These are phyloP conservation scores for Isabelozyma gotoi DNA, from an alignment of 805 yeast species.

Conservation along the genomic window DNA sequence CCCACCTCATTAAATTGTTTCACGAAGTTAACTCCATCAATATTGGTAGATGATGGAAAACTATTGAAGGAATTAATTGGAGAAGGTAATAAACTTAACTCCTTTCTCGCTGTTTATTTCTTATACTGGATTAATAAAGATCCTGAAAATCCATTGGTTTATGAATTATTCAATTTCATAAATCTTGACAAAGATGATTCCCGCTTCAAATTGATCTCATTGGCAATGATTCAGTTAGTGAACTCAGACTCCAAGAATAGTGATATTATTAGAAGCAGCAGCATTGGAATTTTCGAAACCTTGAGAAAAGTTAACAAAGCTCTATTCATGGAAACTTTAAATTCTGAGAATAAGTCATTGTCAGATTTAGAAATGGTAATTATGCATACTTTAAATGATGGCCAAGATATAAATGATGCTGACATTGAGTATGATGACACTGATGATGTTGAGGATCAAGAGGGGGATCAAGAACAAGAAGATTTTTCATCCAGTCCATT, in stretches of 20 bases:
- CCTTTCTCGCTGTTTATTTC: conserved; percentile 29
- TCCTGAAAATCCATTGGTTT: conserved; percentile 11
- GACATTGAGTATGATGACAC: conserved; percentile 34
- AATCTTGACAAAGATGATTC: conserved; percentile 12
- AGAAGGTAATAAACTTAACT: conserved; percentile 28
- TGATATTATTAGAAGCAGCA: conserved; percentile 13
- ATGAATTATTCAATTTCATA: conserved; percentile 21
- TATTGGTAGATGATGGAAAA: conserved; percentile 4
- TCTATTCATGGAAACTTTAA: conserved; percentile 19
- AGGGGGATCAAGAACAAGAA: conserved; percentile 19
- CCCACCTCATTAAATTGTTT: conserved; percentile 15
- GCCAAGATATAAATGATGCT: conserved; percentile 22
- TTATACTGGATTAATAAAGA: conserved; percentile 19
- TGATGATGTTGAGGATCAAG: conserved; percentile 12
- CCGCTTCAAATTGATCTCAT: conserved; percentile 13
- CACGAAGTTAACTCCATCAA: conserved; percentile 9
- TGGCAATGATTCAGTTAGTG: conserved; percentile 4
- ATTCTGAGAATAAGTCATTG: conserved; percentile 15
- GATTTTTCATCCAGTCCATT: conserved; percentile 18
- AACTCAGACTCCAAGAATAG: conserved; percentile 8
- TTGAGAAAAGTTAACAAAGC: conserved; percentile 18
- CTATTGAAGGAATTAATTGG: conserved; percentile 11
- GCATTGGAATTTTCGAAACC: conserved; percentile 19
- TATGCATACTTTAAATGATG: conserved; percentile 54
- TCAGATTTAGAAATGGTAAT: conserved; percentile 53